Evolutionary conservation across 2,329 filamentous ascomycete species (phyloP).

Genomic region (Falciphora oryzae): DNA sequence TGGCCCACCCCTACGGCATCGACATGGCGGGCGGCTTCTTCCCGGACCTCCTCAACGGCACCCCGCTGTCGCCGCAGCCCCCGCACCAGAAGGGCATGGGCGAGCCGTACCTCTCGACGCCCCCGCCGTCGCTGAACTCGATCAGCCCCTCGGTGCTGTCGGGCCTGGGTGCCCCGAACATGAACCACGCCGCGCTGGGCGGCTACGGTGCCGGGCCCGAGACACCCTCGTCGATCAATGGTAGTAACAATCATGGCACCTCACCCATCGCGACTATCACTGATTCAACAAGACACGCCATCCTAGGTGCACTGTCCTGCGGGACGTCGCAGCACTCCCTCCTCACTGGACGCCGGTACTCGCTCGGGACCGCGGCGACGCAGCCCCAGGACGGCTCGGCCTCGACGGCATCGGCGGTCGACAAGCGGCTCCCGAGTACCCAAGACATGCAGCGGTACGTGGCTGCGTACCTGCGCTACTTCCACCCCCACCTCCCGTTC

Average conservation of each 20-base stretch:
- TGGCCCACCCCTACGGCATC: slow-evolving; percentile 60
- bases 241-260: slow-evolving; percentile 49
- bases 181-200: slow-evolving; percentile 53
- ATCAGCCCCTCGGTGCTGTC: slow-evolving; percentile 68
- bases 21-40: slow-evolving; percentile 71
- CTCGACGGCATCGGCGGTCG: slow-evolving; percentile 30
- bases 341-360: slow-evolving; percentile 59
- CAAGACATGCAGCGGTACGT: slow-evolving; percentile 87
- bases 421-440: slow-evolving; percentile 65
- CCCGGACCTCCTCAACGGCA: slow-evolving; percentile 66
- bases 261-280: slow-evolving; percentile 59
- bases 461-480: slow-evolving; percentile 82
- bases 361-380: slow-evolving; percentile 42
- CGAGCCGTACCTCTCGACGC: slow-evolving; percentile 74
- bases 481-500: slow-evolving; percentile 93
- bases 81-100: slow-evolving; percentile 66
- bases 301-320: slow-evolving; percentile 50
- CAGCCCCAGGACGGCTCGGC: slow-evolving; percentile 30
- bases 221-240: slow-evolving; percentile 66
- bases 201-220: slow-evolving; percentile 62
- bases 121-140: slow-evolving; percentile 66
- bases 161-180: slow-evolving; percentile 53
- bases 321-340: slow-evolving; percentile 43
- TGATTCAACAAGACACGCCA: slow-evolving; percentile 56
- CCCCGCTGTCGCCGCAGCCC: slow-evolving; percentile 73